phyloP scores from a whole-genome alignment of 306 rosid genomes.

The Spatholobus suberectus region DNA sequence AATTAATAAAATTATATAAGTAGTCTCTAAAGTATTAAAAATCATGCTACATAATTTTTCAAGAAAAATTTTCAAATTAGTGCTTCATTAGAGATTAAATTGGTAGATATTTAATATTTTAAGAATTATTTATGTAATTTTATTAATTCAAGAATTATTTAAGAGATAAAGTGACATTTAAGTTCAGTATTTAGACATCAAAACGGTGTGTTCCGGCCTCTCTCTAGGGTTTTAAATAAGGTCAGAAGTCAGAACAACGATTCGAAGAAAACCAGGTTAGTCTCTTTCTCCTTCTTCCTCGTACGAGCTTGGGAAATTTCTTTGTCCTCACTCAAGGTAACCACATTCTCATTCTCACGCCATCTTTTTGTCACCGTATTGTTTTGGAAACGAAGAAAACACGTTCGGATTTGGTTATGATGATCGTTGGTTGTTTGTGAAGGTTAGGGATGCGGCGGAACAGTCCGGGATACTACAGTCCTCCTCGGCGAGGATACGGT shows the following conservation, averaged over 20 bases:
- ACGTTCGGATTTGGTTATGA: no score
- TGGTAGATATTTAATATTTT: no score
- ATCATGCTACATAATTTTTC: no score
- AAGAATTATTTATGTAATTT: no score
- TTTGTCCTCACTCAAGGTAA: slow-evolving; percentile 38
- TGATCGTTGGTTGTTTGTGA: neutral
- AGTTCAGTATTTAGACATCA: no score
- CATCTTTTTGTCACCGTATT: neutral
- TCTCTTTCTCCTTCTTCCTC: neutral
- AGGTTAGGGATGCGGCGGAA: slow-evolving; percentile 72
- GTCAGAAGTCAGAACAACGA: neutral
- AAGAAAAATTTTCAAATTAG: no score
- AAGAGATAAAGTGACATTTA: no score
- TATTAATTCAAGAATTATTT: no score
- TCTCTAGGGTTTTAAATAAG: slow-evolving; percentile 21
- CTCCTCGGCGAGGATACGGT: slow-evolving; percentile 91
- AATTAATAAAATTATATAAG: no score
- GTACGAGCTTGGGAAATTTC: neutral
- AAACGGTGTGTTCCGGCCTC: slow-evolving; percentile 32
- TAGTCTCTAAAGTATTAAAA: no score
- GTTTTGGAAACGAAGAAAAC: no score
- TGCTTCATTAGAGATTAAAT: no score
- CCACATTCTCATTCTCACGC: neutral
- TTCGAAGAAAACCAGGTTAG: neutral
- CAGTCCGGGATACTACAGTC: slow-evolving; percentile 96